Evolutionary conservation across 2,329 filamentous ascomycete species (phyloP), one percentile per base, ranked within the genome.

Genomic region (Aspergillus pseudoterreus): DNA sequence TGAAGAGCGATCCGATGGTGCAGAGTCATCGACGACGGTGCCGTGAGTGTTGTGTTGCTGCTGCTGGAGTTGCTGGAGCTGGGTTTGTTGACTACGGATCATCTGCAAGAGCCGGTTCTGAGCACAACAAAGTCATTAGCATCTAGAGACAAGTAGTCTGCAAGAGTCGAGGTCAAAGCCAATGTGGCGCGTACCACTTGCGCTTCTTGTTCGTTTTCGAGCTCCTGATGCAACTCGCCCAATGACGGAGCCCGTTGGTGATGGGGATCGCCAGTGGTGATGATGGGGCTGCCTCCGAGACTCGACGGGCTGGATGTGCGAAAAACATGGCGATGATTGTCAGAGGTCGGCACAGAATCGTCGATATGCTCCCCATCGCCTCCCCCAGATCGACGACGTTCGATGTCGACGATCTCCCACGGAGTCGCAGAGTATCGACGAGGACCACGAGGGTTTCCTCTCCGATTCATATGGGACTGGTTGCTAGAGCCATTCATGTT

Each of bases 401-500:
- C 74, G 17, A 69, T 69, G 19, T 69, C 63, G 47, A 73, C 70
- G 45, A 66, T 60, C 46, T 67, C 68, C 56, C 65, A 68, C 49
- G 69, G 71, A 50, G 59, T 61, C 19, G 61, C 64, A 17, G 74
- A 73, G 4, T 68, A 65, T 43, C 71, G 69, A 47, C 55, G 57
- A 35, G 56, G 56, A 27, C 88, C 84, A 24, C 81, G 47, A 88
- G 83, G 24, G 88, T 86, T 67, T 92, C 92, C 87, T 85, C 6
- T 87, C 88, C 11, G 88, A 84, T 47, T 22, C 17, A 9, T 14
- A 4, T 22, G n/a, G 6, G 39, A 17, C 87, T 55, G 45, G 15
- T 48, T 88, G 45, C 49, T 60, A 11, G 48, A 49, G 43, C 57
- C 33, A 47, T 44, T 54, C 51, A 55, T 55, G 38, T 38, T 53